Base-by-base conservation (phyloP, 179 eudicot genomes). In the Camellia oleifera region DNA sequence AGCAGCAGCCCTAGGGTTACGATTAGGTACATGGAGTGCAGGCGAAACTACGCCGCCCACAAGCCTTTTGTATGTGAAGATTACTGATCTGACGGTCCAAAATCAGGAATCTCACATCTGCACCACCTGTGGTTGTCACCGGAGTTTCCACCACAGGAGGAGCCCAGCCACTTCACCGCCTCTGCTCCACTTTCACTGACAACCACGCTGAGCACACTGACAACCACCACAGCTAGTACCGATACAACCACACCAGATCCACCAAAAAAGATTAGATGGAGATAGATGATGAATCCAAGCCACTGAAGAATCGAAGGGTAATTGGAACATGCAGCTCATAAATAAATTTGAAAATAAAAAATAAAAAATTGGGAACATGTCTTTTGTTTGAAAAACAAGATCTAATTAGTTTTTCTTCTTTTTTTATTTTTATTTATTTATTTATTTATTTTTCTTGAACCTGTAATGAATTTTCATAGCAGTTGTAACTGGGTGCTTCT, bases 11-110 rank as follows among this genome's bases (percentile, higher is more conserved):
- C 15, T 5, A 45, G 73, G 73, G 3, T 8, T 44, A 18, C 26
- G 14, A 14, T 7, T 40, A 79, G 67, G 7, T 85, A 83, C 87
- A 87, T 66, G 56, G 88, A 87, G 78, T 85, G 90, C 77, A 82
- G 82, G 46, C 84, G 77, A 83, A 88, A 88, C 75, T 84, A 83
- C 62, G 88, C 87, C 8, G 85, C 81, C 3, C 52, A 81, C 15
- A 48, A 11, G 72, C 32, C 32, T 26, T 26, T 26, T 26, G 32
- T 26, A 0, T 26, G 32, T 26, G 32, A 26, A 26, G 32, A 26
- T 26, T 26, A 26, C 32, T 26, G 32, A 26, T 26, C 32, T 26
- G 32, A 26, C 32, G 32, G 32, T 26, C 32, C 32, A 26, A 26
- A 26, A 26, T 26, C 32, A 26, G 32, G 32, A 26, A 26, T 26